These are phyloP conservation scores for Quercus bicolor DNA, from an alignment of 306 rosid species.

Conservation along the genomic window DNA sequence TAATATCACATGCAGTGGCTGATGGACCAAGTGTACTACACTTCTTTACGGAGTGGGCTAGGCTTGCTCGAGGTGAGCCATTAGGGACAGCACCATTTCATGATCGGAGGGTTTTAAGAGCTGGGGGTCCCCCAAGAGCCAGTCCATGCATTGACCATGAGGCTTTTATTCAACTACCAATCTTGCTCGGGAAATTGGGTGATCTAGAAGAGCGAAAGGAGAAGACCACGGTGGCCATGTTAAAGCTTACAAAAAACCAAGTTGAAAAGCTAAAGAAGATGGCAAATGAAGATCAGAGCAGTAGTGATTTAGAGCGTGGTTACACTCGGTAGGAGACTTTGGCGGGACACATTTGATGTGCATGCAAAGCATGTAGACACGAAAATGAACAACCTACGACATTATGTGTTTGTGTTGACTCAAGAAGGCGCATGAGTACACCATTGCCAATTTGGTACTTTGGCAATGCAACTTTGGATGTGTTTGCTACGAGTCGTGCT, in stretches of 20 bases:
- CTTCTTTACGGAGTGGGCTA: conserved; percentile 50
- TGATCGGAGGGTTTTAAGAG: conserved; percentile 26
- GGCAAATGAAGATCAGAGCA: conserved; percentile 28
- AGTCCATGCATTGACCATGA: neutral
- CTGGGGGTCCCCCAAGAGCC: conserved; percentile 9
- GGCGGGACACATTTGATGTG: conserved; percentile 49
- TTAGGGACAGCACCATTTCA: conserved; percentile 30
- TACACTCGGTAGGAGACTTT: conserved; percentile 44
- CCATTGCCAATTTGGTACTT: conserved; percentile 43
- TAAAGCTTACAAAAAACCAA: conserved; percentile 34
- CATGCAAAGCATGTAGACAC: conserved; percentile 47
- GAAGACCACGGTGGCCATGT: conserved; percentile 27
- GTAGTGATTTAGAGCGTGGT: neutral
- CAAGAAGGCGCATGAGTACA: conserved; percentile 39
- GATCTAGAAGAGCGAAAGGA: conserved; percentile 29
- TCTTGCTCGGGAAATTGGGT: conserved; percentile 2
- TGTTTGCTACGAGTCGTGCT: conserved; percentile 27
- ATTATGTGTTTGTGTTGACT: conserved; percentile 34
- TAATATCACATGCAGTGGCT: conserved; percentile 38
- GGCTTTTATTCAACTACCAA: conserved; percentile 22
- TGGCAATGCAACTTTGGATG: conserved; percentile 52
- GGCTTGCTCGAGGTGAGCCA: conserved; percentile 44
- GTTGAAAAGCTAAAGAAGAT: conserved; percentile 33
- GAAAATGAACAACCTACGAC: conserved; percentile 34
- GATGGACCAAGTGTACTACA: conserved; percentile 49